Conservation (phyloP, 805 yeast species). For the Myxozyma kluyveri region DNA sequence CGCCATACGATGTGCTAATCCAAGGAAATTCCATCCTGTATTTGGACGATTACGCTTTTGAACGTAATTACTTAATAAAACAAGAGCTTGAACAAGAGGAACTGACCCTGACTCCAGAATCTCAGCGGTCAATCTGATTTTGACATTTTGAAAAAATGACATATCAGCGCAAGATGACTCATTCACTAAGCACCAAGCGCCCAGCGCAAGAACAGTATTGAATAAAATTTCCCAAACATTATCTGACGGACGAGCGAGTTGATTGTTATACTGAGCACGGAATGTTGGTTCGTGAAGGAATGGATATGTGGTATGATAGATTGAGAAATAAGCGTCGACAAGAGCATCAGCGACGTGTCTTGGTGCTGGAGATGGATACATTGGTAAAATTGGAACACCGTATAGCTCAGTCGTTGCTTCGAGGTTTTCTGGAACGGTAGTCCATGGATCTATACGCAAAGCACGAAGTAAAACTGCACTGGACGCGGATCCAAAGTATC, state of each 20-base stretch:
- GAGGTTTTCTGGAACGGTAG: conserved; percentile 29
- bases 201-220: conserved; percentile 61
- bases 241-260: conserved; percentile 44
- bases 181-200: conserved; percentile 64
- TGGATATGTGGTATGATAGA: conserved; percentile 63
- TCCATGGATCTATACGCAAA: conserved; percentile 40
- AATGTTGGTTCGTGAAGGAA: conserved; percentile 56
- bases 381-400: conserved; percentile 22
- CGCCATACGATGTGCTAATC: conserved; percentile 65
- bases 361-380: conserved; percentile 25
- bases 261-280: conserved; percentile 47
- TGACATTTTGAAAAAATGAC: conserved; percentile 55
- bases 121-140: conserved; percentile 44
- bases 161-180: conserved; percentile 52
- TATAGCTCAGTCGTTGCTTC: conserved; percentile 14
- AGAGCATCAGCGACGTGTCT: conserved; percentile 37
- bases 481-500: conserved; percentile 66
- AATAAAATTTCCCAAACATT: conserved; percentile 54
- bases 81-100: conserved; percentile 52
- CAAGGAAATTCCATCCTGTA: conserved; percentile 66
- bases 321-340: conserved; percentile 53
- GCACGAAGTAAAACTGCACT: conserved; percentile 55
- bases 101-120: conserved; percentile 62
- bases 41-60: conserved; percentile 66
- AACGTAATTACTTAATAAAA: conserved; percentile 57